Conservation (phyloP, 192 early-diverging fungal genomes). For the Umbelopsis sp. region DNA sequence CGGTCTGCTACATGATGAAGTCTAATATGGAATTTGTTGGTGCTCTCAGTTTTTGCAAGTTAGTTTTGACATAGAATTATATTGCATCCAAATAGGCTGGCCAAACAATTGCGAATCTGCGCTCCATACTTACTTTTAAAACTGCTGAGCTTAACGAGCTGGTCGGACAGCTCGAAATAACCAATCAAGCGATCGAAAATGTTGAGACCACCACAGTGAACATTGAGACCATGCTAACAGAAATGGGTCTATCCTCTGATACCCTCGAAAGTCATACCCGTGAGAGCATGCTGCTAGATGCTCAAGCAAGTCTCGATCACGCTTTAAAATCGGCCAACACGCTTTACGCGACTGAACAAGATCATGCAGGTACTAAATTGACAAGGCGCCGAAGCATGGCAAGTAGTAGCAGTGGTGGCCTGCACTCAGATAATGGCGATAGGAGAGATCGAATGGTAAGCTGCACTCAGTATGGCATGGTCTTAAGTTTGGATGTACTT, state of each 20-base stretch:
- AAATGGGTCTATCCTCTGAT: constrained; percentile 23
- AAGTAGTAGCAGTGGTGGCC: constrained; percentile 15
- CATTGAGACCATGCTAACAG: constrained; percentile 34
- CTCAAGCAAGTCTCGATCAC: constrained; percentile 36
- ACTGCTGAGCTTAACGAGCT: constrained; percentile 35
- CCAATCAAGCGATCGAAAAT: constrained; percentile 30
- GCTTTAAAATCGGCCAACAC: constrained; percentile 33
- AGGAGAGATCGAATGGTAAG: constrained; percentile 8
- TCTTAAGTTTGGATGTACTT: not conserved
- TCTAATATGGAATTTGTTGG: not conserved
- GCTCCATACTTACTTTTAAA: constrained; percentile 29
- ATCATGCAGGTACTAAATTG: not conserved
- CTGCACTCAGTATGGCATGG: not conserved
- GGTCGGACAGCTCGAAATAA: constrained; percentile 32
- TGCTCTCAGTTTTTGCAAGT: not conserved
- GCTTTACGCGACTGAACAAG: constrained; percentile 17
- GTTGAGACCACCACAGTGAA: constrained; percentile 33
- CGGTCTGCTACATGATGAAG: not conserved
- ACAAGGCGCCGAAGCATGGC: constrained; percentile 13
- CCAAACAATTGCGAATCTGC: constrained; percentile 36
- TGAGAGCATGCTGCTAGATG: constrained; percentile 27
- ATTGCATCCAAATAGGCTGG: constrained; percentile 17
- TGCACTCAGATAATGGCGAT: constrained; percentile 9
- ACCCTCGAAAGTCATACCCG: not conserved
- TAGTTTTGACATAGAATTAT: not conserved